A percentile compares a stretch with the other conserved stretches of the same genome.
These are phyloP conservation scores for Talaromyces sp. DNA, from an alignment of 2,329 filamentous ascomycete genomes.

Conservation along the genomic window DNA sequence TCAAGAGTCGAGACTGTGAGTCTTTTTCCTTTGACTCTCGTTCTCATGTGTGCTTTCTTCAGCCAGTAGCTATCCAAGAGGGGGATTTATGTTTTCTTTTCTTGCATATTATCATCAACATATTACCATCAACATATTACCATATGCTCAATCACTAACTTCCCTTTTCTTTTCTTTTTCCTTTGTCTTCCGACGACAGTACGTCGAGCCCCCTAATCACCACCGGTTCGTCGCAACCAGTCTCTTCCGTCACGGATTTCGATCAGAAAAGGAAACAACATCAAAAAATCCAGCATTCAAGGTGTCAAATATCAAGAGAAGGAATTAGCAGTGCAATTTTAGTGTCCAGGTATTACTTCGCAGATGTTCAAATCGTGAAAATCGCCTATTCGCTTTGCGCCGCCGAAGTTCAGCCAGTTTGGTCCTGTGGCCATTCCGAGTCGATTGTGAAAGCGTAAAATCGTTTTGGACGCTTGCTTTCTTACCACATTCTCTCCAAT, in stretches of 20 bases:
- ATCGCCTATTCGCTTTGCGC: neutral
- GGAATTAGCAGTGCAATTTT: neutral
- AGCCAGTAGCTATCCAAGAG: neutral
- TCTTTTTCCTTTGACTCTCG: neutral
- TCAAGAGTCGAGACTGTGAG: neutral
- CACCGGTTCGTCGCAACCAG: neutral
- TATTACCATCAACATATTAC: neutral
- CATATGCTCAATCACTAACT: neutral
- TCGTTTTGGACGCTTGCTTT: too few species aligned
- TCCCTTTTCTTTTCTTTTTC: neutral
- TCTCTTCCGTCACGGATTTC: neutral
- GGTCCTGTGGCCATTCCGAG: constrained; percentile 1
- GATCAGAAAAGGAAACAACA: neutral
- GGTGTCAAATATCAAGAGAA: neutral
- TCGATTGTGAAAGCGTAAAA: neutral
- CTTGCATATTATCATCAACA: neutral
- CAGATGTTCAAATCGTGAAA: neutral
- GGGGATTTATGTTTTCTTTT: neutral
- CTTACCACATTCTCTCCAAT: neutral
- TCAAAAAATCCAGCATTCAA: neutral
- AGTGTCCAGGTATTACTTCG: neutral
- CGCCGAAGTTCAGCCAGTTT: constrained; percentile 3
- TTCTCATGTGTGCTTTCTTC: neutral
- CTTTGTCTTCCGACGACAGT: neutral
- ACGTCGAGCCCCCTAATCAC: neutral